Evolutionary conservation across 805 yeast genomes (phyloP).

Genomic region (Candida sanyiensis): DNA sequence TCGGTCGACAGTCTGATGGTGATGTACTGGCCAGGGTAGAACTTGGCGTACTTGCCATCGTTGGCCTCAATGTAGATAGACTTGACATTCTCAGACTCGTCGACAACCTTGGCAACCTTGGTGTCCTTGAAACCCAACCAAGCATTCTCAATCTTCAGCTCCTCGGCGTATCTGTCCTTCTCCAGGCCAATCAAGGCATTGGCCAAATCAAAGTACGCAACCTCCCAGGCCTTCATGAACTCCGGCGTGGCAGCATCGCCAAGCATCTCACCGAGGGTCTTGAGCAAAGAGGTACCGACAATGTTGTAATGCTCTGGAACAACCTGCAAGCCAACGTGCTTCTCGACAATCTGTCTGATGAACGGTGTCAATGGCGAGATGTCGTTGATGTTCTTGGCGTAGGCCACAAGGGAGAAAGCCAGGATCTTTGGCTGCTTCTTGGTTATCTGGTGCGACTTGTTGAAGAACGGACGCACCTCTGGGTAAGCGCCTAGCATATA

Average conservation of each 20-base stretch:
- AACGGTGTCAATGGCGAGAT: conserved; percentile 45
- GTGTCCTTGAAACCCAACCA: conserved; percentile 61
- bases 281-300: conserved; percentile 54
- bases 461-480: conserved; percentile 56
- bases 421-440: conserved; percentile 58
- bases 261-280: conserved; percentile 47
- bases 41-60: conserved; percentile 33
- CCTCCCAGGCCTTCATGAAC: conserved; percentile 57
- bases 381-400: conserved; percentile 59
- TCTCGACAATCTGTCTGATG: conserved; percentile 55
- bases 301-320: conserved; percentile 59
- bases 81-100: conserved; percentile 43
- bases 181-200: conserved; percentile 54
- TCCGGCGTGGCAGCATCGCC: conserved; percentile 57
- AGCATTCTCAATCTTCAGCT: conserved; percentile 28
- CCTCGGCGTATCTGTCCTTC: conserved; percentile 36
- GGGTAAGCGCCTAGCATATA: conserved; percentile 50
- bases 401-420: conserved; percentile 54
- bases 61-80: conserved; percentile 46
- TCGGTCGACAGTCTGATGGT: conserved; percentile 32
- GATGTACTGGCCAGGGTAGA: conserved; percentile 36
- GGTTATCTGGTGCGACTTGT: conserved; percentile 48
- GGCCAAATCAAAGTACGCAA: conserved; percentile 61
- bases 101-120: conserved; percentile 34
- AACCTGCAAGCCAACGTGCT: conserved; percentile 61